Base-by-base conservation (phyloP, 164 flowering plant species). In the Vitis riparia region DNA sequence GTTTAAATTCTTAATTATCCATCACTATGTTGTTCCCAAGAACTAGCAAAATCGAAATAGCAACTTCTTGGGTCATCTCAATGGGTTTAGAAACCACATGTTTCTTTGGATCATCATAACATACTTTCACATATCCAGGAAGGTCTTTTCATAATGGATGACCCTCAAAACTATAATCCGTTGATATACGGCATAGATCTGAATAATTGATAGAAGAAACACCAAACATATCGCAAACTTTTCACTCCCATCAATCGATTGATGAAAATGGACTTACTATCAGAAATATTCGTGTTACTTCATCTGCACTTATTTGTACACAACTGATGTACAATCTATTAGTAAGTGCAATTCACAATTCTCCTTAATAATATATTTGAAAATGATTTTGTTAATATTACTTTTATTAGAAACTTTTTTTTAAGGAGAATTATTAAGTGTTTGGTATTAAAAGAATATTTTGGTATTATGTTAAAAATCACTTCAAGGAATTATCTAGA, bases 41-140 rank as follows among this genome's bases (percentile, higher is more conserved):
- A 50, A 51, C 49, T 55, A 9, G 69, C 59, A 66, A 9, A 66
- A 55, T 55, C 49, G 60, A 55, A 66, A 55, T 30, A 55, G 50
- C 61, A 55, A 66, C 32, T 55, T 66, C 69, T 66, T 66, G 69
- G 50, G 61, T 66, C 69, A 53, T 66, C 30, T 66, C 30, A 66
- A 66, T 55, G 60, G 32, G 51, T 66, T 66, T 52, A 63, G 13
- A 66, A 66, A 66, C 59, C 51, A 55, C 69, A 55, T 19, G 68
- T 68, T 58, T 68, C 74, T 75, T 67, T 67, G 51, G 68, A 63
- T 71, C 73, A 69, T 69, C 77, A 75, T 70, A 70, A 51, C 73
- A 62, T 65, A 74, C 77, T 65, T 74, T 66, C 51, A 63, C 71
- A 73, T 73, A 67, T 52, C 62, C 55, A 67, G 67, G 62, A 67